phyloP scores from a whole-genome alignment of 345 rosid genomes.

The Salix brachista region DNA sequence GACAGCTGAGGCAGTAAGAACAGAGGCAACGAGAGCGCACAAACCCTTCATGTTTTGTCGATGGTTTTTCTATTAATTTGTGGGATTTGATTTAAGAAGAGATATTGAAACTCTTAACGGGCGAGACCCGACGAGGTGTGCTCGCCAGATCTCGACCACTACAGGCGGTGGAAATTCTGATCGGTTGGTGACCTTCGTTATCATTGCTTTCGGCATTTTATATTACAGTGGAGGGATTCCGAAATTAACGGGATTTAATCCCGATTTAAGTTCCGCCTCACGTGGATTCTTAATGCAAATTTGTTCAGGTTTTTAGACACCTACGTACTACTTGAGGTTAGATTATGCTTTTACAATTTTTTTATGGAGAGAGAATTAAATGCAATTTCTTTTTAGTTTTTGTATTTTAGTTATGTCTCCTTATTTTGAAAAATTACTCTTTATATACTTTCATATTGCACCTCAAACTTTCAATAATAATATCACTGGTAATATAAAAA shows the following conservation, averaged over 20 bases:
- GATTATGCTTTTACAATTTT: too few relatives aligned
- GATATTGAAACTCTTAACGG: background rate
- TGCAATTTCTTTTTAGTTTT: too few relatives aligned
- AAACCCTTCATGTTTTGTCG: constrained; percentile 11
- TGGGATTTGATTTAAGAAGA: background rate
- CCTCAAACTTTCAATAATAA: too few relatives aligned
- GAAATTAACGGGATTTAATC: background rate
- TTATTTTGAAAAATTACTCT: too few relatives aligned
- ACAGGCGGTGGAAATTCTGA: background rate
- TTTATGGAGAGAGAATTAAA: too few relatives aligned
- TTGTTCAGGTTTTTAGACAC: too few relatives aligned
- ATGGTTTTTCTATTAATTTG: background rate
- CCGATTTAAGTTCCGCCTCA: background rate
- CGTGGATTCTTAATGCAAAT: background rate
- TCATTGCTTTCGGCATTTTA: background rate
- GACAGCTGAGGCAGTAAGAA: constrained; percentile 47
- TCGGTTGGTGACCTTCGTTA: background rate
- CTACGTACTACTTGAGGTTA: background rate
- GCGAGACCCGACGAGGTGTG: constrained; percentile 16
- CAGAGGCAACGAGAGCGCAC: constrained; percentile 35
- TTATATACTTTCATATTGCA: too few relatives aligned
- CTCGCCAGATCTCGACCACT: constrained; percentile 22
- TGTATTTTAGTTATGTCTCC: too few relatives aligned
- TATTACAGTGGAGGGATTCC: background rate
- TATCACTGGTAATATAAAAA: too few relatives aligned